phyloP scores from a whole-genome alignment of 129 eudicot genomes.

The Ambrosia trifida region DNA sequence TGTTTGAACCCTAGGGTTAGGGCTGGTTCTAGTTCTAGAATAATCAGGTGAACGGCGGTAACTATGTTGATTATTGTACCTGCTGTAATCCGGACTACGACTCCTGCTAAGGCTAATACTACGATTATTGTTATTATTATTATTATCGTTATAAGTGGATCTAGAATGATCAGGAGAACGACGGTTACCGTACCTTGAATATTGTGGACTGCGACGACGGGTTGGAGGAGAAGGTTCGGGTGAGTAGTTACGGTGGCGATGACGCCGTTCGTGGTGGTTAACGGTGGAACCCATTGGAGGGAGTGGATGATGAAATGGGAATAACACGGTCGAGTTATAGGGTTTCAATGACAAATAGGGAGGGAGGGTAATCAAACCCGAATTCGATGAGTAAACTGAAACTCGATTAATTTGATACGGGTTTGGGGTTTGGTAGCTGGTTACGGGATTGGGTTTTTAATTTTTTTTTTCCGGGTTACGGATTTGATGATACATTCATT shows the following conservation, averaged over 20 bases:
- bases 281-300: constrained; percentile 55
- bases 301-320: neutral
- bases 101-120: constrained; percentile 57
- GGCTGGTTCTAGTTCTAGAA: constrained; percentile 47
- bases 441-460: no score
- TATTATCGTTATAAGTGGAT: constrained; percentile 34
- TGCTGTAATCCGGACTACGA: constrained; percentile 57
- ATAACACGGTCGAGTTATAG: neutral
- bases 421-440: no score
- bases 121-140: neutral
- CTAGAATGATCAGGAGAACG: constrained; percentile 33
- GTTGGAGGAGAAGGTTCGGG: constrained; percentile 40
- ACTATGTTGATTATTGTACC: constrained; percentile 39
- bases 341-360: no score
- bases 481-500: no score
- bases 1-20: constrained; percentile 46
- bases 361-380: no score
- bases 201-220: constrained; percentile 36
- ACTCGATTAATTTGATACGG: no score
- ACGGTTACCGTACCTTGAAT: constrained; percentile 45
- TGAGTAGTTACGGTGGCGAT: constrained; percentile 41
- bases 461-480: no score
- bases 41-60: constrained; percentile 63
- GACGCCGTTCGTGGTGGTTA: constrained; percentile 44
- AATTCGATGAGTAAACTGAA: no score